These are phyloP conservation scores for Fusarium sp. DNA, from an alignment of 2,329 filamentous ascomycete genomes.

Conservation along the genomic window DNA sequence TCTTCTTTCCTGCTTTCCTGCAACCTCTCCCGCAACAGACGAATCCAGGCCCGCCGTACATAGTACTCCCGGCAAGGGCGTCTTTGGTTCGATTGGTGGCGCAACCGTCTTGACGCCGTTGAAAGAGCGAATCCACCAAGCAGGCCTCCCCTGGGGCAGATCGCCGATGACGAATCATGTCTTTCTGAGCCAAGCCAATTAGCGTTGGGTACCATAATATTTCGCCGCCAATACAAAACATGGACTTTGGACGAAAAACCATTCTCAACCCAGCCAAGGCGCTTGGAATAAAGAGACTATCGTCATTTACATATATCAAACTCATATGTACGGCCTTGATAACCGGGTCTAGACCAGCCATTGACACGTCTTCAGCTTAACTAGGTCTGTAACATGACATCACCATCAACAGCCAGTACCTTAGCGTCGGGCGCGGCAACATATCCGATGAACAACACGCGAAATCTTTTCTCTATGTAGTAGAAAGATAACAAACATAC, in stretches of 20 bases:
- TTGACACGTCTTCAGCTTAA: constrained; percentile 13
- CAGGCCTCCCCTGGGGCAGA: constrained; percentile 30
- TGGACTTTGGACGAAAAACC: constrained; percentile 12
- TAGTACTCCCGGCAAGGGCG: constrained; percentile 35
- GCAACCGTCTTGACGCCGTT: constrained; percentile 34
- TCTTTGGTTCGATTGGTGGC: constrained; percentile 34
- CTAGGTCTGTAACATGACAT: constrained; percentile 34
- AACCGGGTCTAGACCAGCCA: constrained; percentile 21
- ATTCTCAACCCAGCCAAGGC: constrained; percentile 1
- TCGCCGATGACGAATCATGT: constrained; percentile 41
- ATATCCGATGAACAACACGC: constrained; percentile 22
- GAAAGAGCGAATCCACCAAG: constrained; percentile 18
- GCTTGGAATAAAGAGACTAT: constrained; percentile 1
- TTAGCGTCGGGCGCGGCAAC: neutral
- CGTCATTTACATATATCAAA: constrained; percentile 12
- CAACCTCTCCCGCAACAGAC: constrained; percentile 8
- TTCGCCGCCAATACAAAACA: constrained; percentile 4
- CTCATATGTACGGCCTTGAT: constrained; percentile 9
- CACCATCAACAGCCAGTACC: constrained; percentile 23
- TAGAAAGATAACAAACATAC: constrained; percentile 28
- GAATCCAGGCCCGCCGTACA: constrained; percentile 17
- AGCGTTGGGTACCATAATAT: neutral
- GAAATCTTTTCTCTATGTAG: constrained; percentile 10
- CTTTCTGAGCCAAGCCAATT: constrained; percentile 18
- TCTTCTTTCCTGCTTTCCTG: constrained; percentile 1